These are phyloP conservation scores for Rosa persica DNA, from an alignment of 306 rosid species.

Conservation along the genomic window DNA sequence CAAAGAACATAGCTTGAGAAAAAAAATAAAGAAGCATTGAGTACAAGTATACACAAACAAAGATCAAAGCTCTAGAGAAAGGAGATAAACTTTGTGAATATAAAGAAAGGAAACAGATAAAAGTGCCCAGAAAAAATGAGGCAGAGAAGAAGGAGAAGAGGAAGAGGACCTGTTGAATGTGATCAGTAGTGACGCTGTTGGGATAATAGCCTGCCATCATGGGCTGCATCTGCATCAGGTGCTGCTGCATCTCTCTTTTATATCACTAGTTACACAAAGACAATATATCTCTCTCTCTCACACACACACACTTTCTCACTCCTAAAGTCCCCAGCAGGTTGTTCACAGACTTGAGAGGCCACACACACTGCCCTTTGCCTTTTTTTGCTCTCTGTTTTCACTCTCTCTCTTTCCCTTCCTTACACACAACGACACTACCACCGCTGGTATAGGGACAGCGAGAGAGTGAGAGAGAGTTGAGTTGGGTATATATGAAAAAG, in stretches of 20 bases:
- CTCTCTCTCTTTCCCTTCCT: constrained; percentile 22
- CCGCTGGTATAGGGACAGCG: constrained; percentile 30
- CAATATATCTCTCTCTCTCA: constrained; percentile 18
- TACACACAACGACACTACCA: constrained; percentile 39
- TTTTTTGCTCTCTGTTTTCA: constrained; percentile 25
- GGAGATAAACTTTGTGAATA: not conserved
- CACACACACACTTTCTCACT: constrained; percentile 24
- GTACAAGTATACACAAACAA: not conserved
- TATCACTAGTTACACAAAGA: constrained; percentile 1
- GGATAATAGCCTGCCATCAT: constrained; percentile 99
- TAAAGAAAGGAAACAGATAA: not conserved
- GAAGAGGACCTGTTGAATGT: constrained; percentile 89
- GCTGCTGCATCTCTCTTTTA: constrained; percentile 73
- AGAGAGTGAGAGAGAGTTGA: constrained; percentile 5
- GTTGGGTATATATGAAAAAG: constrained; percentile 18
- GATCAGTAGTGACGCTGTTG: constrained; percentile 98
- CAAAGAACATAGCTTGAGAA: not conserved
- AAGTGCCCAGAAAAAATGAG: not conserved
- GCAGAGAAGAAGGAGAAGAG: constrained; percentile 14
- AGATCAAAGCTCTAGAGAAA: constrained; percentile 4
- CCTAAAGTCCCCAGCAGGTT: constrained; percentile 29
- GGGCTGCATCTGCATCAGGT: constrained; percentile 99
- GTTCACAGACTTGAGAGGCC: constrained; percentile 27
- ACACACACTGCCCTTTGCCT: constrained; percentile 23
- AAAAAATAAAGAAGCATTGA: not conserved